Evolutionary conservation across 345 rosid genomes (phyloP).

Genomic region (Gossypium raimondii): DNA sequence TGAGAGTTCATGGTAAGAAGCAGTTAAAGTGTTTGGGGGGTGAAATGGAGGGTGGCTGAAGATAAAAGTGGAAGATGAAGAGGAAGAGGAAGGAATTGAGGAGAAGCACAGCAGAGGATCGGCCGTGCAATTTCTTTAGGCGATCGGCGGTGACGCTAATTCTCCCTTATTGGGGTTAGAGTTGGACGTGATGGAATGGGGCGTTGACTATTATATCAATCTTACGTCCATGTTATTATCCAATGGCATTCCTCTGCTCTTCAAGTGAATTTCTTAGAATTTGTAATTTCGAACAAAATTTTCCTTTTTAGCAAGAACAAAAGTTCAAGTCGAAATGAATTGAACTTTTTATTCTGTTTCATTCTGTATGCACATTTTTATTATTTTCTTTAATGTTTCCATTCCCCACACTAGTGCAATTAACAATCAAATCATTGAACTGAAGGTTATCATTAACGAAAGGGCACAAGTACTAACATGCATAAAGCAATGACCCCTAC

Average conservation of each 20-base stretch:
- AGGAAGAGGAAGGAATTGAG: not conserved
- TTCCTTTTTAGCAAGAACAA: too few species aligned
- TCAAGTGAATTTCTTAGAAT: not conserved
- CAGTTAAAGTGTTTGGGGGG: conserved; percentile 31
- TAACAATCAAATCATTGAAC: too few species aligned
- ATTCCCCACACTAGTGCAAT: too few species aligned
- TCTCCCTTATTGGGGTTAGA: conserved; percentile 11
- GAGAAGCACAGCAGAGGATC: conserved; percentile 5
- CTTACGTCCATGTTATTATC: not conserved
- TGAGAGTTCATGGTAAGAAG: conserved; percentile 22
- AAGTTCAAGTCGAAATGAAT: too few species aligned
- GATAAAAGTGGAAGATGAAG: conserved; percentile 2
- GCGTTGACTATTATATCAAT: conserved; percentile 6
- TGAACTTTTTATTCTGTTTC: too few species aligned
- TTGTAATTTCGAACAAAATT: too few species aligned
- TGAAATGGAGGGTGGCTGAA: conserved; percentile 5
- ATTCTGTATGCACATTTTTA: too few species aligned
- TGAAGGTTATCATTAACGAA: too few species aligned
- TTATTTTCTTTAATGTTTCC: too few species aligned
- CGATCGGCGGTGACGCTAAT: conserved; percentile 63
- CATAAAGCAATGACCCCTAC: too few species aligned
- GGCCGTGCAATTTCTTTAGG: conserved; percentile 24
- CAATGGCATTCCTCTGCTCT: not conserved
- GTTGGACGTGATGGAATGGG: conserved; percentile 16
- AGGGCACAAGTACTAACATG: too few species aligned